A percentile compares a stretch with the other conserved stretches of the same genome.
Evolutionary conservation across 2,329 filamentous ascomycete genomes (phyloP).

Genomic region (Tolypocladium nubicola): DNA sequence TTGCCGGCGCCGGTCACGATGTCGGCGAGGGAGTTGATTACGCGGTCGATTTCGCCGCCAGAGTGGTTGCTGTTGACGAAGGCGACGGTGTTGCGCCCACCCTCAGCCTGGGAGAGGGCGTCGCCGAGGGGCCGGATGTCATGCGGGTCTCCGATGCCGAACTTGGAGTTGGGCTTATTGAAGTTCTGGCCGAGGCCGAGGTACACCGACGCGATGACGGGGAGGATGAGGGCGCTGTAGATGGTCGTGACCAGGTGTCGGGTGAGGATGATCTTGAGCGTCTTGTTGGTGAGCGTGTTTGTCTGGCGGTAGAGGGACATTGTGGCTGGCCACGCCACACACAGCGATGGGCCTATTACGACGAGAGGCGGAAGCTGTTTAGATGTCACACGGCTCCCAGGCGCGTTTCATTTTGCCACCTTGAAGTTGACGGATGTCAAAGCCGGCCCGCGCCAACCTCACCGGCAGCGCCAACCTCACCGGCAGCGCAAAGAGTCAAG

Average conservation of each 20-base stretch:
- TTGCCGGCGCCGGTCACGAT: slow-evolving; percentile 44
- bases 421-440: background rate
- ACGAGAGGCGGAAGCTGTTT: background rate
- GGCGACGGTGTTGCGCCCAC: slow-evolving; percentile 58
- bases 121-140: slow-evolving; percentile 53
- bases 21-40: slow-evolving; percentile 54
- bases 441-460: background rate
- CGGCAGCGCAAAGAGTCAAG: background rate
- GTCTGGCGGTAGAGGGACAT: slow-evolving; percentile 44
- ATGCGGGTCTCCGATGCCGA: slow-evolving; percentile 53
- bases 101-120: slow-evolving; percentile 46
- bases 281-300: slow-evolving; percentile 46
- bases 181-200: slow-evolving; percentile 63
- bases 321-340: background rate
- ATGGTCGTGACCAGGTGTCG: slow-evolving; percentile 40
- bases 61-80: slow-evolving; percentile 67
- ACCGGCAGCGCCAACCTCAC: background rate
- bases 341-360: background rate
- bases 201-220: slow-evolving; percentile 43
- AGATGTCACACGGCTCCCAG: background rate
- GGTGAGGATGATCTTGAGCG: slow-evolving; percentile 42
- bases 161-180: slow-evolving; percentile 62
- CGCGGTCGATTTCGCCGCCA: slow-evolving; percentile 59
- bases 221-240: slow-evolving; percentile 45
- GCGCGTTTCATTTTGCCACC: background rate